Evolutionary conservation across 1,139 yeast genomes (phyloP), one percentile per base, ranked within the genome.

Genomic region (Blastobotrys buckinghamii): DNA sequence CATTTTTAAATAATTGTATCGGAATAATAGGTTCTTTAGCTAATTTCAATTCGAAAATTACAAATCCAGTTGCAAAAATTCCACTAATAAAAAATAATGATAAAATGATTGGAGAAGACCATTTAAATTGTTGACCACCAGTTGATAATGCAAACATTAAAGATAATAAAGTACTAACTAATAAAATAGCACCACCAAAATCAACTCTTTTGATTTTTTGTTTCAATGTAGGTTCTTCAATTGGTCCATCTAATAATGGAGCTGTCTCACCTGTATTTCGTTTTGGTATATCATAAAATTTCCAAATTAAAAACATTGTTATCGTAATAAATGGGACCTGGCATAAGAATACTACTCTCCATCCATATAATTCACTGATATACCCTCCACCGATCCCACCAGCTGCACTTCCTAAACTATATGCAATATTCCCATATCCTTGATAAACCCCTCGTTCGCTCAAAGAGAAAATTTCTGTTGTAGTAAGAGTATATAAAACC

Each of bases 321-420:
- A 67, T 16, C 2, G 77, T 42, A 2, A 87, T 81, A 33, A 86
- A 66, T 0, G 97, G 96, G 1, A 78, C 76, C 60, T 81, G 87
- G 44, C 74, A 60, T 54, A 72, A 66, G 58, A 81, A 81, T 1
- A 82, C 83, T 60, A 75, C 76, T 61, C 88, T 76, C 97, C 97
- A 89, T 33, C 95, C 95, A 55, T 81, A 73, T n/a, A 66, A 61
- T 50, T 81, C 86, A 19, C 90, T 77, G 30, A 87, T 68, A 36
- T 81, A 59, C 9, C 95, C 95, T 36, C 96, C 87, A 42, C 79
- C 62, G 1, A 79, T 66, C 7, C 89, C 89, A 37, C 92, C 90
- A 17, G 78, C 69, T 2, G 85, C 84, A 6, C 85, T 79, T 4
- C 94, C 94, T 34, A 78, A 56, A 1, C 87, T 89, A 61, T 71